Evolutionary conservation across 306 rosid genomes (phyloP).

Genomic region (Glycyrrhiza uralensis): DNA sequence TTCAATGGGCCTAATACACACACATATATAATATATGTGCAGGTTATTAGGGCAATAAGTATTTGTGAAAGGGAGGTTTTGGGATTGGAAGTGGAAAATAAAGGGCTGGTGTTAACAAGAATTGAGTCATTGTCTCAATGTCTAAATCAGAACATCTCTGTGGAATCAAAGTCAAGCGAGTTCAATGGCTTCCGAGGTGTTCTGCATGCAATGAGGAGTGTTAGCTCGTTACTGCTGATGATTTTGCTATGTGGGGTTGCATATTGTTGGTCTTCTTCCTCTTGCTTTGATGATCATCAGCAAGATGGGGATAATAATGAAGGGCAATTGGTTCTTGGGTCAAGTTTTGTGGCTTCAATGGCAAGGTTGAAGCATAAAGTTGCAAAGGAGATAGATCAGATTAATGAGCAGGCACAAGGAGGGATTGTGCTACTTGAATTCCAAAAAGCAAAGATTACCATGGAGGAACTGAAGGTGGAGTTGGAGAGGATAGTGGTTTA

Average conservation of each 20-base stretch:
- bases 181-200: constrained; percentile 83
- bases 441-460: constrained; percentile 50
- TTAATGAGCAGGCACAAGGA: constrained; percentile 52
- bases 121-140: constrained; percentile 53
- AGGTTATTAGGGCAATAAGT: constrained; percentile 57
- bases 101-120: constrained; percentile 59
- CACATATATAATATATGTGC: too few species aligned
- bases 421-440: constrained; percentile 65
- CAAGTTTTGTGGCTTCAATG: constrained; percentile 59
- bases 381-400: constrained; percentile 51
- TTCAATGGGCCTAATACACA: too few species aligned
- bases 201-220: constrained; percentile 71
- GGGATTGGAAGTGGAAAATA: constrained; percentile 75
- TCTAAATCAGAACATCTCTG: constrained; percentile 32
- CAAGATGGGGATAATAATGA: constrained; percentile 31
- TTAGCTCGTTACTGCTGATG: constrained; percentile 64
- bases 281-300: constrained; percentile 47
- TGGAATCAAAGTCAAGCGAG: constrained; percentile 64
- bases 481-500: constrained; percentile 46
- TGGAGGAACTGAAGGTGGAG: constrained; percentile 59
- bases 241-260: constrained; percentile 57
- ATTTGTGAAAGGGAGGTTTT: constrained; percentile 61
- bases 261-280: constrained; percentile 63
- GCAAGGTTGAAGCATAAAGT: constrained; percentile 57
- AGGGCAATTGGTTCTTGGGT: constrained; percentile 42